Percentiles rank a stretch among this genome's conserved stretches.
phyloP scores from a whole-genome alignment of 176 grass and related monocot species.

The Hsuehochloa calcarea region DNA sequence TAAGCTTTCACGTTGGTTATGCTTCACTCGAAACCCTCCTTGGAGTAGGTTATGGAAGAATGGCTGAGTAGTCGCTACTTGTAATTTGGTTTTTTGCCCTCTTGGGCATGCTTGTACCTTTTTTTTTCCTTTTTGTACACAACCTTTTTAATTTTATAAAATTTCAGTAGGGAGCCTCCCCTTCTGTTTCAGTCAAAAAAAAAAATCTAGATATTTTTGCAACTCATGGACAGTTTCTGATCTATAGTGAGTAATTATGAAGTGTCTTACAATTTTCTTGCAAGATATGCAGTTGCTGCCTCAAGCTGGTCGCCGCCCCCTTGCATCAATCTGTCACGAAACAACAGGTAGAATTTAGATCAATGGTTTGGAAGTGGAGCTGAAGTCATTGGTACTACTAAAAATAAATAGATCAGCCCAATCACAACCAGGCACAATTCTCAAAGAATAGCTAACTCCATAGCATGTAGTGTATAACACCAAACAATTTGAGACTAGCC shows the following conservation, averaged over 20 bases:
- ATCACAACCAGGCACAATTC: neutral
- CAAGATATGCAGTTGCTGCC: constrained; percentile 76
- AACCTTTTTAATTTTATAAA: no score
- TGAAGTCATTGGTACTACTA: neutral
- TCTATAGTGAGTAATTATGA: neutral
- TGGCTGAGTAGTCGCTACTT: no score
- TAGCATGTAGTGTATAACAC: neutral
- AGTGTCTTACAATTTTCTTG: constrained; percentile 52
- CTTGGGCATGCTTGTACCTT: no score
- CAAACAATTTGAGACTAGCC: neutral
- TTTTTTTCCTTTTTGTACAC: no score
- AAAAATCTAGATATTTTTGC: neutral
- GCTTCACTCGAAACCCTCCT: no score
- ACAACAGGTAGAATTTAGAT: neutral
- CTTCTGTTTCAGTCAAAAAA: neutral
- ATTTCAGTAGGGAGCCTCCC: no score
- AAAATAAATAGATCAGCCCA: neutral
- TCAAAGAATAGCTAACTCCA: neutral
- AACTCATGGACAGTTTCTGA: neutral
- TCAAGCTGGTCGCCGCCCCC: constrained; percentile 50
- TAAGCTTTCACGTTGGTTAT: no score
- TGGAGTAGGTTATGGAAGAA: no score
- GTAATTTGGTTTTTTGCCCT: no score
- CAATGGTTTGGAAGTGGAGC: neutral
- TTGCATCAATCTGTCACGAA: constrained; percentile 47